Evolutionary conservation across 2,329 filamentous ascomycete species (phyloP), one percentile per base, ranked within the genome.

Genomic region (Fusarium sp.): DNA sequence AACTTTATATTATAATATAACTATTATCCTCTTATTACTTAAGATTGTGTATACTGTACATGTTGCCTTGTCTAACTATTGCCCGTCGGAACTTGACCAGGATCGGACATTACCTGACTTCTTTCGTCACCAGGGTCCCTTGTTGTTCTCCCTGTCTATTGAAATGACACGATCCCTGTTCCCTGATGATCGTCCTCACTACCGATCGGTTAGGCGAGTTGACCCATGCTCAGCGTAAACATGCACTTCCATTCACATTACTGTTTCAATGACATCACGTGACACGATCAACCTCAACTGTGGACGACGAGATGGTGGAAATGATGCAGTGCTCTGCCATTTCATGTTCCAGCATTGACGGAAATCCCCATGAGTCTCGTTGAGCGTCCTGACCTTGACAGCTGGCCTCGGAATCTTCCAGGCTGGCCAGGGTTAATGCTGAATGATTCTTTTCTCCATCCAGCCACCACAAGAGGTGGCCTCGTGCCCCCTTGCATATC

Each of bases 221-320:
- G 47, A 45, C 45, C 63, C 63, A 61, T 74, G 59, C 51, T 26
- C 38, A 51, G 56, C 38, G 45, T 47, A 61, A 65, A 50, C 28
- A 59, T 48, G 47, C 41, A 55, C 51, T 68, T 45, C 44, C 30
- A 36, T 28, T 63, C 41, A 41, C 32, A 24, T 30, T 17, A 35
- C 14, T 61, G 42, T 60, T 72, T 66, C 48, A n/a, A 39, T 30
- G 15, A 28, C 24, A 10, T 75, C 73, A 75, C 73, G 73, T 75
- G 73, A 74, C 26, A 39, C 30, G 18, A 13, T 42, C 30, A 51
- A 54, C 58, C 30, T 56, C 66, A 50, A 42, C 44, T 42, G 48
- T 15, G 9, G 28, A 22, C 17, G 41, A 44, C 17, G 38, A 53
- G 28, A 60, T 57, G 20, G 44, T 61, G 39, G 24, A 58, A 63